Evolutionary conservation across 805 yeast species (phyloP).

Genomic region (Maudiozyma bulderi): DNA sequence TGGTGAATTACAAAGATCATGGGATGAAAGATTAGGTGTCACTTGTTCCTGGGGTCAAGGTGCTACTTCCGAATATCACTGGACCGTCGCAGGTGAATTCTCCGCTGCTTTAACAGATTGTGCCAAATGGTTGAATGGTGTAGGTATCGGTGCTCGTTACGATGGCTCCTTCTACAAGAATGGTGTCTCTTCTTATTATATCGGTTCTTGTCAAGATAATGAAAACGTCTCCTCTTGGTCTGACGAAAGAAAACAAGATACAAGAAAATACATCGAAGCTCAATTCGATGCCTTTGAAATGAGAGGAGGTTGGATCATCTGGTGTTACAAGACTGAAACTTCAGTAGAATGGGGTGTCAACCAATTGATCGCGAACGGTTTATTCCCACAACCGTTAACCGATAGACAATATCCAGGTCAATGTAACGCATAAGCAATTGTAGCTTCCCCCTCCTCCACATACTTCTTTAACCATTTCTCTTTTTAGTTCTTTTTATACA

Average conservation of each 20-base stretch:
- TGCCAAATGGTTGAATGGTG: conserved; percentile 82
- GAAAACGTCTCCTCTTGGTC: conserved; percentile 50
- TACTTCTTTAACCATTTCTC: too few relatives aligned
- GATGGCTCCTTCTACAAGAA: conserved; percentile 43
- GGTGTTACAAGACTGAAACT: conserved; percentile 87
- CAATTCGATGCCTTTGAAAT: conserved; percentile 78
- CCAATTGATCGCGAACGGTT: conserved; percentile 42
- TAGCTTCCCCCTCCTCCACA: too few relatives aligned
- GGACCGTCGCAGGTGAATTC: conserved; percentile 84
- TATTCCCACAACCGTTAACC: conserved; percentile 75
- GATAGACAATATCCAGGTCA: conserved; percentile 63
- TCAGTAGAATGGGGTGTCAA: conserved; percentile 81
- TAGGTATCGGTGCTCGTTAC: conserved; percentile 70
- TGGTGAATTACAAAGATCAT: conserved; percentile 46
- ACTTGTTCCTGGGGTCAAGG: conserved; percentile 45
- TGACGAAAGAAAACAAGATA: conserved; percentile 41
- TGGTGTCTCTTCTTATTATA: conserved; percentile 27
- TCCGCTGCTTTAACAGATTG: conserved; percentile 90
- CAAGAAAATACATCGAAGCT: conserved; percentile 74
- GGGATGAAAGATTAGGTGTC: conserved; percentile 51
- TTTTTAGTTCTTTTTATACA: too few relatives aligned
- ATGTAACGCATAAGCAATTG: conserved; percentile 30
- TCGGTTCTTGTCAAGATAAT: conserved; percentile 54
- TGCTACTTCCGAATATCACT: conserved; percentile 46
- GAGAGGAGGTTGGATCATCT: conserved; percentile 81